Conservation (phyloP, 2,329 filamentous ascomycete species). For the Dothistroma pini region DNA sequence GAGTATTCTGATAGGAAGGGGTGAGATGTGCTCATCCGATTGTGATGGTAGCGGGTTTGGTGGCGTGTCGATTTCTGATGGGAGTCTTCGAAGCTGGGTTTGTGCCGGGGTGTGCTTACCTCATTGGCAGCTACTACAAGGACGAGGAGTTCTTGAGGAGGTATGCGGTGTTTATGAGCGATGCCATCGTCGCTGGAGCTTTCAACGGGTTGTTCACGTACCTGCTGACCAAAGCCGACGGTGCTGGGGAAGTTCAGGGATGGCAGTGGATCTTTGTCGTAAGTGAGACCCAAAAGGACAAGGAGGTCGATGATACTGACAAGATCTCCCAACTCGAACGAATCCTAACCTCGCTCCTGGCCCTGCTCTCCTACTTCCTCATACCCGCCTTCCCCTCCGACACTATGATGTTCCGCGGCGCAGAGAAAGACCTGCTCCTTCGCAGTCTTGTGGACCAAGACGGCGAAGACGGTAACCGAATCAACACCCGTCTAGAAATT, state of each 20-base stretch:
- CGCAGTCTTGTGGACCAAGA: background rate
- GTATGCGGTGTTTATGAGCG: conserved; percentile 36
- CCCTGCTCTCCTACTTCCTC: conserved; percentile 68
- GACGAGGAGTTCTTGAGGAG: conserved; percentile 39
- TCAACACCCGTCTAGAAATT: background rate
- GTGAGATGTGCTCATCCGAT: too few relatives aligned
- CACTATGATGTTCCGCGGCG: conserved; percentile 5
- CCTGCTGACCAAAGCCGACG: conserved; percentile 32
- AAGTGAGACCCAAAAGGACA: background rate
- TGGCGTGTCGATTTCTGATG: conserved; percentile 34
- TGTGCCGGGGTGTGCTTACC: conserved; percentile 35
- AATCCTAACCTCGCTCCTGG: conserved; percentile 44
- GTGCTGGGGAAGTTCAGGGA: conserved; percentile 26
- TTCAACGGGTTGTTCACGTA: conserved; percentile 24
- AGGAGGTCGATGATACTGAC: background rate
- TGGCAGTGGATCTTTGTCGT: conserved; percentile 9
- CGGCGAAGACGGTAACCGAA: background rate
- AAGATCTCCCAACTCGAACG: background rate
- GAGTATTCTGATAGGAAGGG: background rate
- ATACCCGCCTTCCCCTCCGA: conserved; percentile 56
- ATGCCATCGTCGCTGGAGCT: conserved; percentile 25
- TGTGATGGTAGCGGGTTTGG: conserved; percentile 27
- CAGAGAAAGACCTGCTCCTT: conserved; percentile 5
- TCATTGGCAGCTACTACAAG: conserved; percentile 37
- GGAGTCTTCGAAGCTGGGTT: conserved; percentile 40